Base-by-base conservation (phyloP, 2,329 filamentous ascomycete genomes). In the Neonectria ditissima region DNA sequence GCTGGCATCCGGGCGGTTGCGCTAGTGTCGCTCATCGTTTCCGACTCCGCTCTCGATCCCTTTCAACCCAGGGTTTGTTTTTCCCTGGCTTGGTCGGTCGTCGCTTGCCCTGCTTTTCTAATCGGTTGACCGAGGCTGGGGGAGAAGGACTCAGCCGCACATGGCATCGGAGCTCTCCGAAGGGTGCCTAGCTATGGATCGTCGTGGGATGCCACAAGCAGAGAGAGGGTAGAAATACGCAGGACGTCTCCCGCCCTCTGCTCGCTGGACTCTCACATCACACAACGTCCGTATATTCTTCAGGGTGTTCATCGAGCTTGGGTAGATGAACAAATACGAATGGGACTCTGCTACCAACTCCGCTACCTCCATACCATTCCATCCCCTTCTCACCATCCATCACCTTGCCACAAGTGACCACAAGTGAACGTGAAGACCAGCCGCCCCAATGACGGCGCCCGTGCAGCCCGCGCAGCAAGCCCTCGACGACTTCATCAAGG, bases 401-500 rank as follows among this genome's bases (percentile, higher is more conserved):
- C 37, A 20, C 18, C 37, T 20, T 18, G 6, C 34, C n/a, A 30
- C 37, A 26, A 53, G 56, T 59, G 48, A 48, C 18, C 54, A 58
- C 54, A 58, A 72, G 58, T 65, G 52, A 62, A 62, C 39, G 51
- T 63, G 59, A 66, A 32, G 18, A n/a, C 20, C n/a, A 20, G 5
- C 43, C 48, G 18, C 18, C 44, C 43, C 68, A 65, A 73, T 73
- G 70, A 65, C 54, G 48, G 63, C 68, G 57, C 59, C 60, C 51
- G 51, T 63, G 41, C 54, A 55, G 24, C 34, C 63, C 10, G 51
- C 67, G 16, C 70, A 69, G 16, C 68, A 70, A 26, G 67, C 72
- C 63, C 70, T 77, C 16, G 77, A 80, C 59, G 75, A 80, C 34
- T 70, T 79, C 50, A 70, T 80, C 63, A 69, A 64, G 41, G 73